These are phyloP conservation scores for Ceratocystis huliohia DNA, from an alignment of 2,329 filamentous ascomycete species.

Conservation along the genomic window DNA sequence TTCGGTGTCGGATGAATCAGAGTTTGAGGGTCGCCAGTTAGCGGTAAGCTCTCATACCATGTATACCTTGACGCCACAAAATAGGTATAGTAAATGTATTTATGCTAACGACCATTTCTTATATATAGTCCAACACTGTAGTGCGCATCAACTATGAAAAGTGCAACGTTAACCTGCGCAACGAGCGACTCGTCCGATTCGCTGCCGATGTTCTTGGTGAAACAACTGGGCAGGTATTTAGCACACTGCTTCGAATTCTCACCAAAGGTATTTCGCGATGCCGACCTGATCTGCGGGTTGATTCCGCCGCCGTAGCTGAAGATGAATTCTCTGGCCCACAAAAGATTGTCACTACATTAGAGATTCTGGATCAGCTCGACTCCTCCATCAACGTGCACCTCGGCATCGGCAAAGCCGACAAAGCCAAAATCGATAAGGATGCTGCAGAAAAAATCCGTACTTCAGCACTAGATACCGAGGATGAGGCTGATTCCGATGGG, in stretches of 20 bases:
- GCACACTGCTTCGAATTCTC: constrained; percentile 55
- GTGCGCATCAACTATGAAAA: constrained; percentile 77
- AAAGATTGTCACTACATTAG: constrained; percentile 38
- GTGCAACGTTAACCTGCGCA: constrained; percentile 69
- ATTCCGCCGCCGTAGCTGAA: constrained; percentile 28
- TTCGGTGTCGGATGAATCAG: constrained; percentile 27
- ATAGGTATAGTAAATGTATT: neutral
- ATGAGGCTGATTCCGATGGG: constrained; percentile 27
- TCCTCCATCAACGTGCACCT: constrained; percentile 40
- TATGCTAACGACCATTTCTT: constrained; percentile 23
- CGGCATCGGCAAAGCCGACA: constrained; percentile 45
- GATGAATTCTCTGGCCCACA: constrained; percentile 27
- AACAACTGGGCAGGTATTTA: constrained; percentile 67
- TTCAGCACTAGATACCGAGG: constrained; percentile 29
- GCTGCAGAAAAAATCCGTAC: constrained; percentile 36
- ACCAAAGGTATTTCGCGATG: constrained; percentile 58
- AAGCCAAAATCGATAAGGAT: constrained; percentile 35
- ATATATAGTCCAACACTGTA: constrained; percentile 52
- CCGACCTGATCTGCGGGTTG: constrained; percentile 43
- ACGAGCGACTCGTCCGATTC: constrained; percentile 60
- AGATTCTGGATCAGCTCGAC: constrained; percentile 44
- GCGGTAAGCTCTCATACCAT: constrained; percentile 36
- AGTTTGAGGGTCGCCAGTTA: constrained; percentile 35
- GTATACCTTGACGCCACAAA: neutral
- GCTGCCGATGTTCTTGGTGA: constrained; percentile 58